Conservation (phyloP, 768 basidiomycete species). For the Obba rivulosa region DNA sequence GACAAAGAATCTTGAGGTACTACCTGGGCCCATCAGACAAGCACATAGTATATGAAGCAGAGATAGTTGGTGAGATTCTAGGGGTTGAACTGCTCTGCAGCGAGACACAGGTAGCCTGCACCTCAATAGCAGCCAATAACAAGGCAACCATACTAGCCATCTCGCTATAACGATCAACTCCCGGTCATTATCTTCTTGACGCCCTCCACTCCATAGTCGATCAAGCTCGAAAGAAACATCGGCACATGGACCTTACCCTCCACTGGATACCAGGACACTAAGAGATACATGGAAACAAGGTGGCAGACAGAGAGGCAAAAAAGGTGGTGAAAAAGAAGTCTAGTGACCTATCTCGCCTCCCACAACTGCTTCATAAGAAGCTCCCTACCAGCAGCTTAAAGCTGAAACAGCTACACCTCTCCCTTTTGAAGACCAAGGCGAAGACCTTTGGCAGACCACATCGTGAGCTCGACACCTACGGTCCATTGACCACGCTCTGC, state of each 20-base stretch:
- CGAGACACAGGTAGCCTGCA: not conserved
- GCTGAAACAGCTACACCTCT: constrained; percentile 1
- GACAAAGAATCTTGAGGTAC: constrained; percentile 1
- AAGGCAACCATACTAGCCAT: constrained; percentile 2
- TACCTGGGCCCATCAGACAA: constrained; percentile 16
- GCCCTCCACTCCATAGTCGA: not conserved
- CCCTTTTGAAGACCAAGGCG: not conserved
- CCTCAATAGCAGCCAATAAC: constrained; percentile 8
- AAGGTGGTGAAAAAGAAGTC: constrained; percentile 2
- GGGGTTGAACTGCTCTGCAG: constrained; percentile 18
- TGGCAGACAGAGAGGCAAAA: constrained; percentile 10
- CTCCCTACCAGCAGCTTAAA: constrained; percentile 7
- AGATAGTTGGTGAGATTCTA: constrained; percentile 23
- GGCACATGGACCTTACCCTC: constrained; percentile 1
- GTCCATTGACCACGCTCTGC: constrained; percentile 1
- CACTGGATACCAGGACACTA: constrained; percentile 11
- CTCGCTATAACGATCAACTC: not conserved
- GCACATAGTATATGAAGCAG: constrained; percentile 27
- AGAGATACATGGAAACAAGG: constrained; percentile 9
- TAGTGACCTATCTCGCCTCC: not conserved
- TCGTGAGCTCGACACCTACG: not conserved
- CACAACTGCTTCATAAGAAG: not conserved
- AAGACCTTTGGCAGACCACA: not conserved
- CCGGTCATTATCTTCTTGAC: constrained; percentile 8
- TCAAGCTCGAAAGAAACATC: not conserved